phyloP scores from a whole-genome alignment of 192 early-diverging fungal genomes.

The Spizellomyces sp. region DNA sequence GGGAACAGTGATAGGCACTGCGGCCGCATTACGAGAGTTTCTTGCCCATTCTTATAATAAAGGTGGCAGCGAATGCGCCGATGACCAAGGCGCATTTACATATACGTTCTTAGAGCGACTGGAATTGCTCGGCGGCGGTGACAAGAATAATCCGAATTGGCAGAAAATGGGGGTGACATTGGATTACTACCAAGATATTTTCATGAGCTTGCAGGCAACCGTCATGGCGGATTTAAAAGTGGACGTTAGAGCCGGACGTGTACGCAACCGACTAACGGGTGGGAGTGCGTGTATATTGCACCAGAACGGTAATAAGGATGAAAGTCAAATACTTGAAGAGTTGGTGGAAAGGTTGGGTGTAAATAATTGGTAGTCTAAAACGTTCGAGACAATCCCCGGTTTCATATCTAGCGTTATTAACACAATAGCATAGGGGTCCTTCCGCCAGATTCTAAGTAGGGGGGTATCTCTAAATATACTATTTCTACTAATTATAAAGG shows the following conservation, averaged over 20 bases:
- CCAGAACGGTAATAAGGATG: conserved; percentile 13
- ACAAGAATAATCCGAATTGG: not conserved
- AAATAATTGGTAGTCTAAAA: too few relatives aligned
- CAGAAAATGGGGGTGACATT: conserved; percentile 7
- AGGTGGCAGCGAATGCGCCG: not conserved
- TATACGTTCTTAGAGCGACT: not conserved
- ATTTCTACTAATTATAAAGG: too few relatives aligned
- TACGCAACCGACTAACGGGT: not conserved
- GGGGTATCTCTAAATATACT: too few relatives aligned
- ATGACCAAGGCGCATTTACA: conserved; percentile 9
- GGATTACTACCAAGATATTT: conserved; percentile 11
- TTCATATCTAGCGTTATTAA: too few relatives aligned
- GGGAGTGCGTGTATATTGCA: not conserved
- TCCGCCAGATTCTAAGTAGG: too few relatives aligned
- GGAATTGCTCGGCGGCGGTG: too few relatives aligned
- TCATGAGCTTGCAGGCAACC: conserved; percentile 3
- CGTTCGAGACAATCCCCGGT: too few relatives aligned
- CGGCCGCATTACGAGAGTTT: not conserved
- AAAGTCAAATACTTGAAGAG: conserved; percentile 2
- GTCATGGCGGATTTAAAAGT: conserved; percentile 2
- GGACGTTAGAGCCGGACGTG: not conserved
- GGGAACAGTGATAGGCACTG: conserved; percentile 17
- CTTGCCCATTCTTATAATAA: conserved; percentile 1
- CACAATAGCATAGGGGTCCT: too few relatives aligned
- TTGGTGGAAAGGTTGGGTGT: not conserved